A percentile compares a stretch with the other conserved stretches of the same genome.
Evolutionary conservation across 768 basidiomycete species (phyloP).

Genomic region (Termitomyces sp.): DNA sequence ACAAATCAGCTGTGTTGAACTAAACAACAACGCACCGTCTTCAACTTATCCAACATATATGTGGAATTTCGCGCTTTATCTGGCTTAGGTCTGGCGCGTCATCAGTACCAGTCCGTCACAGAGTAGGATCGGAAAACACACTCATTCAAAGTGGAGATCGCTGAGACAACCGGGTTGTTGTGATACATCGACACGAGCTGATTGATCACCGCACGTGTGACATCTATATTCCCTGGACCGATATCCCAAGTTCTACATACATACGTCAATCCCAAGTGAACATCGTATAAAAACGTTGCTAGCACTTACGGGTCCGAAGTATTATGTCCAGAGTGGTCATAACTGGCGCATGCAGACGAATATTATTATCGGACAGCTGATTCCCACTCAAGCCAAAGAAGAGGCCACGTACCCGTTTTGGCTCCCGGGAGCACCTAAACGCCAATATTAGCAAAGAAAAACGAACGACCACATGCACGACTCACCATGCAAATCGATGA

Average conservation of each 20-base stretch:
- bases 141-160: conserved; percentile 82
- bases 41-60: conserved; percentile 39
- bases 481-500: conserved; percentile 68
- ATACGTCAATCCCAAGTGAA: neutral
- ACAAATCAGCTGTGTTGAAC: neutral
- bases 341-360: conserved; percentile 35
- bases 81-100: too few relatives aligned
- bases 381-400: neutral
- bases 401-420: conserved; percentile 55
- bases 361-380: neutral
- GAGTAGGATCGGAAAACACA: conserved; percentile 22
- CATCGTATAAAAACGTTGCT: neutral
- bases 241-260: conserved; percentile 52
- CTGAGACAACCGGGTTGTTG: conserved; percentile 46
- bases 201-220: conserved; percentile 62
- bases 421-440: conserved; percentile 66
- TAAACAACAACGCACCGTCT: conserved; percentile 26
- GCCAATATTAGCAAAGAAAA: neutral
- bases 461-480: neutral
- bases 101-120: too few relatives aligned
- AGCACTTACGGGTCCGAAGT: conserved; percentile 44
- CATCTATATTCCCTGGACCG: conserved; percentile 51
- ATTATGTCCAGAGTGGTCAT: conserved; percentile 78
- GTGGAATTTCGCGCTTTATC: too few relatives aligned
- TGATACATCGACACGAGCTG: conserved; percentile 56